Percentiles rank a stretch among this genome's conserved stretches.
phyloP scores from a whole-genome alignment of 495 filamentous ascomycete species.

The Pseudevernia furfuracea region DNA sequence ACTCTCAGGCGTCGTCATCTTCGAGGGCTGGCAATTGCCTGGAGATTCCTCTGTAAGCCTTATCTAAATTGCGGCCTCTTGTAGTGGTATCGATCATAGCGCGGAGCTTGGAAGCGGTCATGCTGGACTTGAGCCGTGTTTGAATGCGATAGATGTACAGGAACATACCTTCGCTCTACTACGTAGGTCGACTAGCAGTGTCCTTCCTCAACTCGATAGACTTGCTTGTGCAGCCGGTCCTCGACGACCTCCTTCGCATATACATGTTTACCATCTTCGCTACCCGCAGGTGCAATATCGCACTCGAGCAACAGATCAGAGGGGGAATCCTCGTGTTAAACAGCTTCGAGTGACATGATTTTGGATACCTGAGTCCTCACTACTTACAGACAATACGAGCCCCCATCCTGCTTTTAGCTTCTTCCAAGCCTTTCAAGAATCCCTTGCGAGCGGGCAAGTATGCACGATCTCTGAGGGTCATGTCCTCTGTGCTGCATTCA shows the following conservation, averaged over 20 bases:
- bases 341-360: too few species aligned
- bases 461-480: not conserved
- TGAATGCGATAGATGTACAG: not conserved
- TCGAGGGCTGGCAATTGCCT: not conserved
- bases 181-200: not conserved
- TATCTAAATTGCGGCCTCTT: not conserved
- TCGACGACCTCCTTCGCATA: not conserved
- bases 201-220: not conserved
- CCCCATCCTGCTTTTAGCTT: not conserved
- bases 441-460: not conserved
- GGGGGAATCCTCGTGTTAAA: too few species aligned
- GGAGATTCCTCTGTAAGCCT: not conserved
- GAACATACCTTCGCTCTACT: not conserved
- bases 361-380: too few species aligned
- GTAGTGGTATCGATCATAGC: not conserved
- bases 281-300: not conserved
- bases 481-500: not conserved
- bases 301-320: too few species aligned
- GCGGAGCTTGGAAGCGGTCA: not conserved
- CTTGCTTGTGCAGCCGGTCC: not conserved
- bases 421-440: not conserved
- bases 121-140: not conserved
- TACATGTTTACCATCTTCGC: not conserved
- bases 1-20: not conserved
- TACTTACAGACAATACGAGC: not conserved